Percentiles rank a stretch among this genome's conserved stretches.
phyloP scores from a whole-genome alignment of 2,329 filamentous ascomycete genomes.

The Stagonosporopsis chrysanthemi region DNA sequence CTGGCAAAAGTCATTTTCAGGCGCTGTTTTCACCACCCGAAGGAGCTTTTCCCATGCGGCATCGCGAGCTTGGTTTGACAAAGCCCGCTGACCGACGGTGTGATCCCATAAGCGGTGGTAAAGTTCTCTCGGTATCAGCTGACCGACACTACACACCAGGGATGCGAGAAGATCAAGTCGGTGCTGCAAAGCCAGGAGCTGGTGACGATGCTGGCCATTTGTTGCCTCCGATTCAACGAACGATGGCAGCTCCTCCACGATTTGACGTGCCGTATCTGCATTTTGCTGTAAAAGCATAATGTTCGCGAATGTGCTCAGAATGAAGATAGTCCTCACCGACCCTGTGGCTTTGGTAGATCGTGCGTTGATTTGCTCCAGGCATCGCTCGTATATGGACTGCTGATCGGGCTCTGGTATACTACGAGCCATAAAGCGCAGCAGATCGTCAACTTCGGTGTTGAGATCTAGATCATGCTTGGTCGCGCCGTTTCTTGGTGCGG shows the following conservation, averaged over 20 bases:
- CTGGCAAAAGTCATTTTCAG: conserved; percentile 40
- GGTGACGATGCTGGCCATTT: conserved; percentile 17
- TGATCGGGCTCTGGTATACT: conserved; percentile 66
- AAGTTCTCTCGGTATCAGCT: conserved; percentile 67
- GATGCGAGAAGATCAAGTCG: conserved; percentile 63
- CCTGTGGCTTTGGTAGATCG: conserved; percentile 72
- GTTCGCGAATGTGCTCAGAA: conserved; percentile 32
- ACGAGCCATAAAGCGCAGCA: conserved; percentile 68
- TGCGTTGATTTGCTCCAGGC: conserved; percentile 71
- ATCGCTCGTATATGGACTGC: conserved; percentile 69
- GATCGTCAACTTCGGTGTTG: conserved; percentile 68
- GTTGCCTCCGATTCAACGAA: conserved; percentile 40
- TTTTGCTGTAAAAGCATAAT: conserved; percentile 36
- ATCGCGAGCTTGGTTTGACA: conserved; percentile 67
- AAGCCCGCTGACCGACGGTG: conserved; percentile 70
- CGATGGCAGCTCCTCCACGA: conserved; percentile 51
- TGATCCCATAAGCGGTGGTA: conserved; percentile 74
- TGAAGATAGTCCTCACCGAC: conserved; percentile 69
- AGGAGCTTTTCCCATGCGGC: conserved; percentile 67
- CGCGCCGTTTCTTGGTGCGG: conserved; percentile 64
- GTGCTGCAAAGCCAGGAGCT: conserved; percentile 39
- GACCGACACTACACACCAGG: conserved; percentile 68
- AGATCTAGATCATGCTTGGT: conserved; percentile 68
- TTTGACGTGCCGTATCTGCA: conserved; percentile 35
- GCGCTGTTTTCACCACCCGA: conserved; percentile 29